phyloP scores from a whole-genome alignment of 2,329 filamentous ascomycete species.

The Alternaria gaisen region DNA sequence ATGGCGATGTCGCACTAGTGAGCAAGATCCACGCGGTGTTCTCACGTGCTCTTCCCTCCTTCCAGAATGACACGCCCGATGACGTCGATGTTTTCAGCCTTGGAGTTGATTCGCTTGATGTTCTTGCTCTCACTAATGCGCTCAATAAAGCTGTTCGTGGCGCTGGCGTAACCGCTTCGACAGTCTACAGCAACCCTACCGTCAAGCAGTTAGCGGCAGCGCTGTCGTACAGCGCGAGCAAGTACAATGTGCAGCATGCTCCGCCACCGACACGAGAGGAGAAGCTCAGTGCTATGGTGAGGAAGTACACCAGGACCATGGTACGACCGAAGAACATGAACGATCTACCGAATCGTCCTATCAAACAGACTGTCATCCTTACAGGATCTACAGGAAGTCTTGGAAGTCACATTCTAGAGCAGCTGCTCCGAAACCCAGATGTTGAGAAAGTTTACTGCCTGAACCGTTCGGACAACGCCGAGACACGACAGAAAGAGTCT shows the following conservation, averaged over 20 bases:
- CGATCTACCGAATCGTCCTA: not conserved
- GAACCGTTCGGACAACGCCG: constrained; percentile 28
- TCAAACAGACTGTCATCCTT: constrained; percentile 21
- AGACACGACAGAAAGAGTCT: constrained; percentile 16
- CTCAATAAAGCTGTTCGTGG: constrained; percentile 4
- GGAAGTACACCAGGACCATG: constrained; percentile 2
- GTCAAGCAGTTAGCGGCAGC: not conserved
- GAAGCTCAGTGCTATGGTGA: constrained; percentile 2
- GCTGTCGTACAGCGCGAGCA: not conserved
- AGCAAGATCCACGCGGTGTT: not conserved
- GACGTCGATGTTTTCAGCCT: constrained; percentile 7
- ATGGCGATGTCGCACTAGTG: not conserved
- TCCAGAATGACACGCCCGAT: not conserved
- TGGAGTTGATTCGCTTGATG: constrained; percentile 8
- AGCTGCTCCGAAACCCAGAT: constrained; percentile 22
- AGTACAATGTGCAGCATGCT: not conserved
- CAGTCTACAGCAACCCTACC: constrained; percentile 2
- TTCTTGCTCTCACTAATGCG: constrained; percentile 6
- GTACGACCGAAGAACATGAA: not conserved
- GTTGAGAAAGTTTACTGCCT: constrained; percentile 33
- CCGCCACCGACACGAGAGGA: constrained; percentile 2
- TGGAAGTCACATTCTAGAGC: constrained; percentile 31
- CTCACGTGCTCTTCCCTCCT: not conserved
- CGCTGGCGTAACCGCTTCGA: not conserved
- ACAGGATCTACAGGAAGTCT: constrained; percentile 39